Base-by-base conservation (phyloP, 177 flowering plant genomes). In the Vitis hybrid region DNA sequence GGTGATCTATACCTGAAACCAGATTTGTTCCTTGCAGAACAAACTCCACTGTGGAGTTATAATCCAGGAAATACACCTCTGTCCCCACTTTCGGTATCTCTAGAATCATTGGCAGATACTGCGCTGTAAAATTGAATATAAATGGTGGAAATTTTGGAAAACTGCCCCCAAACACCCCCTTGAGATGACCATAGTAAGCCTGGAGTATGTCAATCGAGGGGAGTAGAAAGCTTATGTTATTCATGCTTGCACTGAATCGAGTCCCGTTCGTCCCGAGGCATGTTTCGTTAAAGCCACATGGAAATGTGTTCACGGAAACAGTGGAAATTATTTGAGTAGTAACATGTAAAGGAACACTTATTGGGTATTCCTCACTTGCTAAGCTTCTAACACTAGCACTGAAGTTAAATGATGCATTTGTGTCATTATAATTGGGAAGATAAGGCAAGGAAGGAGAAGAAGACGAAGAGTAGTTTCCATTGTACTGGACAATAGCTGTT, bases 101-200 rank as follows among this genome's bases (percentile, higher is more conserved):
- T 3, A 70, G 11, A 17, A 60, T 19, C 59, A 59, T 0, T 7
- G 78, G 79, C 3, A 67, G 19, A 8, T 52, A 55, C 2, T 71
- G 60, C 1, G 64, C 70, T 9, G 74, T 75, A 26, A 51, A 75
- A 56, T 75, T 48, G 26, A 66, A 75, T 0, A 18, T 2, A 13
- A 48, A 17, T 2, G 74, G 71, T 11, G 78, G 78, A 5, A 26
- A 9, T 2, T 23, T 39, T 1, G 78, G 78, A 17, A 75, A 66
- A 3, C 49, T 1, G 3, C 13, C 12, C 12, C 67, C 67, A 51
- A 60, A 76, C 2, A 74, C 80, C 4, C 82, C 80, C 2, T 57
- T 59, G 58, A 76, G 67, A 8, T 60, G 52, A 6, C 60, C 6
- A 30, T 79, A 79, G 56, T 79, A 76, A n/a, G 82, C 80, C 17